A percentile compares a stretch with the other conserved stretches of the same genome.
phyloP scores from a whole-genome alignment of 2,329 filamentous ascomycete species.

The Remersonia thermophila region DNA sequence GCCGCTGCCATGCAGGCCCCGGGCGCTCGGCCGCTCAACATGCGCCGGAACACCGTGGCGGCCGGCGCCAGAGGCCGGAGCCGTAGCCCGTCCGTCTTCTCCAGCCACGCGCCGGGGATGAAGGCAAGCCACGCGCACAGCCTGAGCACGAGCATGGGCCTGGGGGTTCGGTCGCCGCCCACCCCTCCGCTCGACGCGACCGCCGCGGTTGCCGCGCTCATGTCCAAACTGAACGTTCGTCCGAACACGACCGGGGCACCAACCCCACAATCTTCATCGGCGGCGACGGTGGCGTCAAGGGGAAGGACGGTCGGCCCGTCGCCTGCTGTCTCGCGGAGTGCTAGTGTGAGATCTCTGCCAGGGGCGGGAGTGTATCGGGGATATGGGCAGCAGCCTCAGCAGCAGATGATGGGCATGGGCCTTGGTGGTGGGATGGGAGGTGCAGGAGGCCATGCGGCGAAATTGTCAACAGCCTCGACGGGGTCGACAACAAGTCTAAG shows the following conservation, averaged over 20 bases:
- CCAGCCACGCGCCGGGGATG: slow-evolving; percentile 1
- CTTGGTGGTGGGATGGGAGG: not conserved
- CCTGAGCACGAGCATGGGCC: slow-evolving; percentile 5
- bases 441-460: slow-evolving; percentile 3
- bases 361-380: not conserved
- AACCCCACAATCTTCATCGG: not conserved
- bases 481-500: slow-evolving; percentile 5
- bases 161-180: slow-evolving; percentile 12
- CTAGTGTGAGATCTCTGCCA: not conserved
- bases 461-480: slow-evolving; percentile 7
- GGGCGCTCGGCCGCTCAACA: slow-evolving; percentile 2
- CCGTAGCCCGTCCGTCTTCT: not conserved
- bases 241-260: not conserved
- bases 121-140: slow-evolving; percentile 4
- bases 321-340: slow-evolving; percentile 8
- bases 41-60: not conserved
- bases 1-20: not conserved
- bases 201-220: slow-evolving; percentile 22
- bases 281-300: slow-evolving; percentile 6
- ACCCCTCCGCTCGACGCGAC: slow-evolving; percentile 20
- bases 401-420: not conserved
- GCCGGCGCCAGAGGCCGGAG: not conserved
- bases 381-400: not conserved
- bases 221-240: slow-evolving; percentile 24
- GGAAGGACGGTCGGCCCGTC: slow-evolving; percentile 12